Conservation (phyloP, 768 basidiomycete genomes). For the Auriscalpium orientale region DNA sequence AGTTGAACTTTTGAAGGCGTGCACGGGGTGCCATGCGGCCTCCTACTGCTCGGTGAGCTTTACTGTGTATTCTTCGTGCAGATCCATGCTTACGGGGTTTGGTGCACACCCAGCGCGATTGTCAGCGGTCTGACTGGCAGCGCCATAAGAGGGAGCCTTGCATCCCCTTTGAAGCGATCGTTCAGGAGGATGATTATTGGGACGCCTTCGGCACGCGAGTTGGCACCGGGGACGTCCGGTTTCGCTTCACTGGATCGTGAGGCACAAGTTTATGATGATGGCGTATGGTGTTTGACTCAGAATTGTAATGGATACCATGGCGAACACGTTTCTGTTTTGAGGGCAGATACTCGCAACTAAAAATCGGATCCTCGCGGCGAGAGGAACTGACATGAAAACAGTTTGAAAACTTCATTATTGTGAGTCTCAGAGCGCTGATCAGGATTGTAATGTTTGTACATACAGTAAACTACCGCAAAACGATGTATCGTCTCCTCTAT, state of each 20-base stretch:
- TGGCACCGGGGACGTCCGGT: background rate
- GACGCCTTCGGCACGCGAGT: background rate
- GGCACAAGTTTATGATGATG: too few species aligned
- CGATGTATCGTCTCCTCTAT: too few species aligned
- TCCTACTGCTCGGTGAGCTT: conserved; percentile 11
- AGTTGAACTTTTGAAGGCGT: background rate
- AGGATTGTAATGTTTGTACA: too few species aligned
- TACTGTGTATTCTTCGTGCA: background rate
- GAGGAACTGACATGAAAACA: too few species aligned
- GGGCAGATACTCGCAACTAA: too few species aligned
- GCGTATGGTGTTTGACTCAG: too few species aligned
- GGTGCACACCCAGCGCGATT: background rate
- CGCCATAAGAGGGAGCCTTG: conserved; percentile 10
- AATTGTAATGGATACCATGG: too few species aligned
- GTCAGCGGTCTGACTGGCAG: conserved; percentile 12
- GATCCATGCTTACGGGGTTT: background rate
- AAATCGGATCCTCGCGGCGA: too few species aligned
- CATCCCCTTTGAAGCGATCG: conserved; percentile 7
- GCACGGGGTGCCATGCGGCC: background rate
- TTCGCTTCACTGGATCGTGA: background rate
- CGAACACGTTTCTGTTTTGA: too few species aligned
- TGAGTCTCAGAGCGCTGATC: too few species aligned
- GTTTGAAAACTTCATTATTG: too few species aligned
- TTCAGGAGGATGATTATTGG: conserved; percentile 12
- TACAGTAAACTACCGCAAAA: too few species aligned